Evolutionary conservation across 108 stramenopile genomes (phyloP).

Genomic region (Cyclotella kingstonii): DNA sequence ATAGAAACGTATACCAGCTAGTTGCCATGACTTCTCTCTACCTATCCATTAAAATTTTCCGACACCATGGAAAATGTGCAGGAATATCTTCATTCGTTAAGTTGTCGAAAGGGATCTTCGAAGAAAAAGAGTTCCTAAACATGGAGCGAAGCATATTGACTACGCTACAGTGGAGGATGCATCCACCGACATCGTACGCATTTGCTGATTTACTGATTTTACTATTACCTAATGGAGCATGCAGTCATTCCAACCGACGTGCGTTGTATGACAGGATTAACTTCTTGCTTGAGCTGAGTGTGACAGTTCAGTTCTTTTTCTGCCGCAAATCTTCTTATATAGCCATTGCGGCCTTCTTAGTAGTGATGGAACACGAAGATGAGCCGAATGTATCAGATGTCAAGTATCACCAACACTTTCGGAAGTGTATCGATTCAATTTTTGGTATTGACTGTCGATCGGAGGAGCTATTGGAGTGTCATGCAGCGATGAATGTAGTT

Average conservation of each 20-base stretch:
- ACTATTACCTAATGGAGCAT: conserved; percentile 21
- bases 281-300: conserved; percentile 27
- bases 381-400: conserved; percentile 18
- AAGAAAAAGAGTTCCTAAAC: conserved; percentile 57
- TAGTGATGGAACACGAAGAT: conserved; percentile 31
- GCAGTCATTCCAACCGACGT: conserved; percentile 13
- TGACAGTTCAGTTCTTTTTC: conserved; percentile 26
- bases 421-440: conserved; percentile 7
- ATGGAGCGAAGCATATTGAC: conserved; percentile 64
- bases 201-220: conserved; percentile 39
- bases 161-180: conserved; percentile 64
- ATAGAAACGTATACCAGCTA: conserved; percentile 56
- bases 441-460: conserved; percentile 22
- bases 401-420: conserved; percentile 20
- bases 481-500: conserved; percentile 20
- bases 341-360: conserved; percentile 31
- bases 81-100: conserved; percentile 58
- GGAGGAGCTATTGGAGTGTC: conserved; percentile 19
- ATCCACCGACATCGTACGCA: conserved; percentile 70
- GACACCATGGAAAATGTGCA: conserved; percentile 24
- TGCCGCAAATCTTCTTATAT: conserved; percentile 15
- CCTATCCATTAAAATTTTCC: conserved; percentile 70
- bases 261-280: conserved; percentile 31
- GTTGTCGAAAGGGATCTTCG: conserved; percentile 62
- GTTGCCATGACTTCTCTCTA: conserved; percentile 77